These are phyloP conservation scores for Sugiyamaella valdiviana DNA, from an alignment of 805 yeast genomes.

Conservation along the genomic window DNA sequence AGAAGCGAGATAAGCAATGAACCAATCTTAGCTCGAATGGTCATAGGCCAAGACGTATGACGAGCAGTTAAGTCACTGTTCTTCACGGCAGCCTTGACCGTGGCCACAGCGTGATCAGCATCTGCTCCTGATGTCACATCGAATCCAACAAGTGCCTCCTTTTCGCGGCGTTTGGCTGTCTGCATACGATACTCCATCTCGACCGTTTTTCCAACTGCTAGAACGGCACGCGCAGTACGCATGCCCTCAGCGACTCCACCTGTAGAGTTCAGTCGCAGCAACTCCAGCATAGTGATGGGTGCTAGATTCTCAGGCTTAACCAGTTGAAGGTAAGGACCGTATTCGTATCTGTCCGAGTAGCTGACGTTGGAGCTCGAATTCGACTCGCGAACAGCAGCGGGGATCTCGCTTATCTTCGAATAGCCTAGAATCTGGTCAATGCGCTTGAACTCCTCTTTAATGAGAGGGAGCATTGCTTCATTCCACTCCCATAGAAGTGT, in stretches of 20 bases:
- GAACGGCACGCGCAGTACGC: conserved; percentile 75
- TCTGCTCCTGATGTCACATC: conserved; percentile 33
- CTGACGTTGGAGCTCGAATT: conserved; percentile 17
- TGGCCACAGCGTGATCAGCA: conserved; percentile 37
- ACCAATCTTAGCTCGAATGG: conserved; percentile 66
- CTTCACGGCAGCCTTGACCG: conserved; percentile 29
- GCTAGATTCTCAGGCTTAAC: conserved; percentile 75
- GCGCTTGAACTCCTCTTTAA: conserved; percentile 56
- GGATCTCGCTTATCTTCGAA: conserved; percentile 18
- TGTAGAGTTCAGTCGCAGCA: conserved; percentile 65
- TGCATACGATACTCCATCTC: conserved; percentile 62
- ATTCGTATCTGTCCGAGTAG: conserved; percentile 32
- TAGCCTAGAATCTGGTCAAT: conserved; percentile 42
- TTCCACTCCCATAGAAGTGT: conserved; percentile 83
- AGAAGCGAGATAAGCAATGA: conserved; percentile 68
- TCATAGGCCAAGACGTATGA: conserved; percentile 45
- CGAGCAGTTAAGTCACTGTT: conserved; percentile 32
- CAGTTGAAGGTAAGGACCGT: conserved; percentile 73
- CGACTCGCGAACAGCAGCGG: conserved; percentile 14
- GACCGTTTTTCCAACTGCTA: conserved; percentile 74
- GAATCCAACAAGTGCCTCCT: conserved; percentile 46
- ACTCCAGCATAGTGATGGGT: conserved; percentile 76
- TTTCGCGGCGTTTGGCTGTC: conserved; percentile 15
- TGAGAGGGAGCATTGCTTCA: conserved; percentile 59
- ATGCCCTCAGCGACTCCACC: conserved; percentile 73